These are phyloP conservation scores for Aspergillus heteromorphus DNA, from an alignment of 495 filamentous ascomycete genomes.

Conservation along the genomic window DNA sequence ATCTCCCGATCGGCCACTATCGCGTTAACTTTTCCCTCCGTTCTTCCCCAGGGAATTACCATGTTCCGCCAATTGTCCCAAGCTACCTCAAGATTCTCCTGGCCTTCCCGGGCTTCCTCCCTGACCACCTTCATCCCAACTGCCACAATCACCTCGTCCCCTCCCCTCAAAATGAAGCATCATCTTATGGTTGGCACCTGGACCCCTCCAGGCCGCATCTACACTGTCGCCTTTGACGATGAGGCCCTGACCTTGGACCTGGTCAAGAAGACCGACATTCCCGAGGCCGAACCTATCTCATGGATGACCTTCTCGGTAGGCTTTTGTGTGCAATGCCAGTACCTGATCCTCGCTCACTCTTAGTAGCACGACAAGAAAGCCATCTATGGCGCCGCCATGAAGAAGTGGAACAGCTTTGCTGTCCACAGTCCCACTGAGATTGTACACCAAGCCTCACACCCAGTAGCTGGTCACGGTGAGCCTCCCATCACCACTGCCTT, in stretches of 20 bases:
- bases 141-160: not conserved
- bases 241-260: constrained; percentile 63
- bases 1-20: not conserved
- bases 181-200: constrained; percentile 82
- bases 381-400: constrained; percentile 83
- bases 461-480: constrained; percentile 60
- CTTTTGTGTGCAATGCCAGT: not conserved
- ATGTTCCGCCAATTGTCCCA: not conserved
- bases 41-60: not conserved
- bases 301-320: constrained; percentile 85
- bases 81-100: not conserved
- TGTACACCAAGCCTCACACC: constrained; percentile 65
- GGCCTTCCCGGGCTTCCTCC: not conserved
- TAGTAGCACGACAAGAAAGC: constrained; percentile 67
- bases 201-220: constrained; percentile 80
- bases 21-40: not conserved
- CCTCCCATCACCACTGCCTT: not conserved
- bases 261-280: constrained; percentile 73
- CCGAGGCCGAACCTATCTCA: constrained; percentile 76
- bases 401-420: constrained; percentile 78
- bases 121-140: not conserved
- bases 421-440: constrained; percentile 76
- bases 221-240: constrained; percentile 78
- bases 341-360: constrained; percentile 2
- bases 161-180: constrained; percentile 55